Evolutionary conservation across 2,329 filamentous ascomycete species (phyloP).

Genomic region (Periconia sp.): DNA sequence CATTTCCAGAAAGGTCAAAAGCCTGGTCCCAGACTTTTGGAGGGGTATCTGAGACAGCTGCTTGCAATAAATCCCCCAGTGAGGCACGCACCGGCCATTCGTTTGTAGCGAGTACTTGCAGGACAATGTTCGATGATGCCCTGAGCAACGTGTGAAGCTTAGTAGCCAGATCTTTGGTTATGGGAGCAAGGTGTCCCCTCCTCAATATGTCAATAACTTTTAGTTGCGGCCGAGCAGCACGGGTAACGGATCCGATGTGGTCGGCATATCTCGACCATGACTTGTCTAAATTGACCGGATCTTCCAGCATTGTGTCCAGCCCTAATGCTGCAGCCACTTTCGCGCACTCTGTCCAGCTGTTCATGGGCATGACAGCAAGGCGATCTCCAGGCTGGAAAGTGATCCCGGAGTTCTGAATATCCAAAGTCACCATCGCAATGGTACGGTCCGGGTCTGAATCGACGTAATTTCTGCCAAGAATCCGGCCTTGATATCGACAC

Average conservation of each 20-base stretch:
- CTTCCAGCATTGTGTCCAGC: slow-evolving; percentile 51
- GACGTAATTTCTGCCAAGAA: slow-evolving; percentile 51
- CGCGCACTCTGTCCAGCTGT: slow-evolving; percentile 57
- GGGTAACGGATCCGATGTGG: slow-evolving; percentile 18
- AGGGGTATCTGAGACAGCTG: slow-evolving; percentile 24
- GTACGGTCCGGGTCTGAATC: slow-evolving; percentile 51
- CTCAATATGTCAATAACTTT: slow-evolving; percentile 25
- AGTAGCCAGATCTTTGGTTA: slow-evolving; percentile 25
- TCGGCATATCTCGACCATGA: slow-evolving; percentile 49
- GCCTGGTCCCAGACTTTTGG: slow-evolving; percentile 27
- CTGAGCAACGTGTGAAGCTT: slow-evolving; percentile 25
- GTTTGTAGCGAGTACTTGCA: slow-evolving; percentile 25
- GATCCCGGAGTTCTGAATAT: slow-evolving; percentile 56
- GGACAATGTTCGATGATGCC: slow-evolving; percentile 22
- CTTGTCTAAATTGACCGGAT: slow-evolving; percentile 40
- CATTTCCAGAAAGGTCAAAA: slow-evolving; percentile 19
- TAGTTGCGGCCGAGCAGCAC: slow-evolving; percentile 12
- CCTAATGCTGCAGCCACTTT: slow-evolving; percentile 57
- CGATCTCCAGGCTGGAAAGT: slow-evolving; percentile 58
- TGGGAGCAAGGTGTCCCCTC: slow-evolving; percentile 25
- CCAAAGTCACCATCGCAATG: slow-evolving; percentile 54
- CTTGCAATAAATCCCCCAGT: slow-evolving; percentile 24
- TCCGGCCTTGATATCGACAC: slow-evolving; percentile 52
- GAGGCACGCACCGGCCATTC: slow-evolving; percentile 28
- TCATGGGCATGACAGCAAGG: slow-evolving; percentile 58